Conservation (phyloP, 169 alveolate species). For the Eimeria necatrix region DNA sequence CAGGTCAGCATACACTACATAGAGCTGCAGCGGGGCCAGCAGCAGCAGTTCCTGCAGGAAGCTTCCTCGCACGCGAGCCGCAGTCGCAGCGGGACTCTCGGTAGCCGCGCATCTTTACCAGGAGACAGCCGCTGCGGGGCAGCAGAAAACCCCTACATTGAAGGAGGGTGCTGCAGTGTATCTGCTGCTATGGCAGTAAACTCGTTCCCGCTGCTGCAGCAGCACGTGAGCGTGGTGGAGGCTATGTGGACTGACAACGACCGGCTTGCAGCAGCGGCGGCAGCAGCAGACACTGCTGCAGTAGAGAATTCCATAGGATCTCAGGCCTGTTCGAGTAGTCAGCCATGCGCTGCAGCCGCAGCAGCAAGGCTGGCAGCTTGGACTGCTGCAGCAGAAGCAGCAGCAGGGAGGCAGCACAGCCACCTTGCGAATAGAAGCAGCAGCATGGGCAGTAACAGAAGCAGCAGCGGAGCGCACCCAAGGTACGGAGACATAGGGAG, state of each 20-base stretch:
- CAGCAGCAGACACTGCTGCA: conserved; percentile 46
- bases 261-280: conserved; percentile 57
- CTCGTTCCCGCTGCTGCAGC: conserved; percentile 67
- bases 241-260: conserved; percentile 55
- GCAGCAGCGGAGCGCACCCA: background rate
- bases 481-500: background rate
- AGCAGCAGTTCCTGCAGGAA: conserved; percentile 68
- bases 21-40: conserved; percentile 64
- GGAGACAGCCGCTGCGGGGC: conserved; percentile 1
- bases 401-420: conserved; percentile 35
- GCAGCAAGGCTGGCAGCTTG: conserved; percentile 47
- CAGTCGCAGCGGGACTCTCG: conserved; percentile 27
- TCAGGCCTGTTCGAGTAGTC: background rate
- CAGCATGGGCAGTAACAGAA: conserved; percentile 43
- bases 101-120: conserved; percentile 37
- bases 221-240: conserved; percentile 56
- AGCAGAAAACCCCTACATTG: conserved; percentile 15
- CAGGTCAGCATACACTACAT: conserved; percentile 60
- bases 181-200: conserved; percentile 56
- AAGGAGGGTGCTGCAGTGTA: background rate
- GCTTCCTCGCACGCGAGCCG: background rate
- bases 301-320: background rate
- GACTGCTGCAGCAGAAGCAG: conserved; percentile 77
- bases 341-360: conserved; percentile 58
- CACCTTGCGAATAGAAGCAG: background rate